Evolutionary conservation across 75 land plant species (phyloP).

Genomic region (Cunninghamia lanceolata): DNA sequence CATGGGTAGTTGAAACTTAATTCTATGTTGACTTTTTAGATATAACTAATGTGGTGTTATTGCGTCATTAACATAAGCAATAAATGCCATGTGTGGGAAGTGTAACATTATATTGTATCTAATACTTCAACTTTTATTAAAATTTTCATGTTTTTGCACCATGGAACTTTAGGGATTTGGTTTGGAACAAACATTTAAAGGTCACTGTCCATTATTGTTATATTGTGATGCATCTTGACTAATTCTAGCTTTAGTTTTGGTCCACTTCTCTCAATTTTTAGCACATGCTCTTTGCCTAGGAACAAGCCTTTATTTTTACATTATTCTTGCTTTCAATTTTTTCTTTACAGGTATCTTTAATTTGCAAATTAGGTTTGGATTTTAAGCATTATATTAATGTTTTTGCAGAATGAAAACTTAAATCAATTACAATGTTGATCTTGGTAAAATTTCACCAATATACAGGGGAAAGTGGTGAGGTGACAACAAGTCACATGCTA

Average conservation of each 20-base stretch:
- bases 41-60: too few relatives aligned
- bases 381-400: neutral
- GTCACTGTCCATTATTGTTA: neutral
- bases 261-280: neutral
- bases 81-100: too few relatives aligned
- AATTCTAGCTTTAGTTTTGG: neutral
- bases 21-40: too few relatives aligned
- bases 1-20: too few relatives aligned
- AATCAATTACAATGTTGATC: neutral
- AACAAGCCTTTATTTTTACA: neutral
- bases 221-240: neutral
- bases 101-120: too few relatives aligned
- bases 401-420: neutral
- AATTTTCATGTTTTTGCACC: neutral
- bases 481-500: slow-evolving; percentile 64
- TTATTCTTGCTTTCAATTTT: neutral
- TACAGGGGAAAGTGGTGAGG: slow-evolving; percentile 63
- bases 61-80: too few relatives aligned
- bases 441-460: slow-evolving; percentile 1
- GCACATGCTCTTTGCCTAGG: neutral
- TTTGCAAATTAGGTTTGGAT: neutral
- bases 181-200: neutral
- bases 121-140: too few relatives aligned
- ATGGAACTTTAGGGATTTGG: neutral
- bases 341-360: neutral